Evolutionary conservation across 2,329 filamentous ascomycete species (phyloP).

Genomic region (Shiraia bambusicola): DNA sequence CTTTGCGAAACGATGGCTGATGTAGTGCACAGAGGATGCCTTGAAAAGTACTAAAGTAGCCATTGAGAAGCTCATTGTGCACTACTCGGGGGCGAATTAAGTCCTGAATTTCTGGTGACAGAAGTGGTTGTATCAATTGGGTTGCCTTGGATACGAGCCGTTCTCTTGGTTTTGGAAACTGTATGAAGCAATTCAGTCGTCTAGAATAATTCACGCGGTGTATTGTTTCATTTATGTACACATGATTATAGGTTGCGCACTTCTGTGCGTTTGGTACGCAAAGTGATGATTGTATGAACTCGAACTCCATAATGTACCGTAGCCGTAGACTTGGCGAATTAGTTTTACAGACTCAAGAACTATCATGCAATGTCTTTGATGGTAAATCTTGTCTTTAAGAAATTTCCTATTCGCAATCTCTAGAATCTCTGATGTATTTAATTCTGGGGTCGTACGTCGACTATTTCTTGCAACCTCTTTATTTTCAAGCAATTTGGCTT

Average conservation of each 20-base stretch:
- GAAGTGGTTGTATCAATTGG: conserved; percentile 43
- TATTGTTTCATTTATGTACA: no score
- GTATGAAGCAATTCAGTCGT: conserved; percentile 24
- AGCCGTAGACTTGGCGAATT: conserved; percentile 9
- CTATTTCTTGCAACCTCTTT: neutral
- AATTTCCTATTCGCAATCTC: conserved; percentile 10
- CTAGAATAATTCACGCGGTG: no score
- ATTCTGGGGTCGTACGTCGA: neutral
- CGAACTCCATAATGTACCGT: conserved; percentile 20
- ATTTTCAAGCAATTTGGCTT: no score
- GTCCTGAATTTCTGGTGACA: conserved; percentile 45
- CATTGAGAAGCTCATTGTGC: conserved; percentile 51
- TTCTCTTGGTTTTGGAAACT: conserved; percentile 50
- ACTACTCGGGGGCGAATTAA: conserved; percentile 51
- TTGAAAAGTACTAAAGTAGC: conserved; percentile 55
- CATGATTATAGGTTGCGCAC: conserved; percentile 15
- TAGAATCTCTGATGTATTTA: neutral
- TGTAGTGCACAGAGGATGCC: conserved; percentile 54
- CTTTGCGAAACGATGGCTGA: conserved; percentile 51
- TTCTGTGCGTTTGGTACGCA: conserved; percentile 42
- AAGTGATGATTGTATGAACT: conserved; percentile 35
- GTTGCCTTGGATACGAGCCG: conserved; percentile 52
- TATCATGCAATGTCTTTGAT: conserved; percentile 55
- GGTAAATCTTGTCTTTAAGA: conserved; percentile 58
- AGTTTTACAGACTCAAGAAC: conserved; percentile 31